These are phyloP conservation scores for Metschnikowia kunwiensis DNA, from an alignment of 805 yeast species.

Conservation along the genomic window DNA sequence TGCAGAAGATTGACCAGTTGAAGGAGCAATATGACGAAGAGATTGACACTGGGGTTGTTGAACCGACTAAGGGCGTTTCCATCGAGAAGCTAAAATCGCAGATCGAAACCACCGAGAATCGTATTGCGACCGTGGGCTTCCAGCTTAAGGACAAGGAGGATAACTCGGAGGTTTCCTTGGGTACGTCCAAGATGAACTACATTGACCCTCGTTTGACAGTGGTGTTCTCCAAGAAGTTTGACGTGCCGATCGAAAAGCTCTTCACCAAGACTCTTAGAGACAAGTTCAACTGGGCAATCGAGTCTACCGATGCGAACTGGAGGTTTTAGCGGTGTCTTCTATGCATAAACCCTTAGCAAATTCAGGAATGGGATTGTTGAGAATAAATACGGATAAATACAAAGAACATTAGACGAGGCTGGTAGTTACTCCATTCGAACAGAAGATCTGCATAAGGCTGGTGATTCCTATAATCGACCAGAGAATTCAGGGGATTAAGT, in stretches of 20 bases:
- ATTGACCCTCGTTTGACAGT: slow-evolving; percentile 93
- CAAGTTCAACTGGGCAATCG: slow-evolving; percentile 94
- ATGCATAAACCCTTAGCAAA: too few relatives aligned
- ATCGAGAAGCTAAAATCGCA: slow-evolving; percentile 72
- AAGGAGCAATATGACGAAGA: slow-evolving; percentile 55
- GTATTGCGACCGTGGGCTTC: slow-evolving; percentile 64
- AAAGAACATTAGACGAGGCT: too few relatives aligned
- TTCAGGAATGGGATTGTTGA: too few relatives aligned
- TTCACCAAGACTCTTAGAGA: slow-evolving; percentile 90
- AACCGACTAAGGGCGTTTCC: slow-evolving; percentile 46
- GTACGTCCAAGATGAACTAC: slow-evolving; percentile 91
- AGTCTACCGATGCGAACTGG: slow-evolving; percentile 87
- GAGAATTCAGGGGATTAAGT: too few relatives aligned
- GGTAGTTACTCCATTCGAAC: too few relatives aligned
- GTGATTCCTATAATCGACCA: too few relatives aligned
- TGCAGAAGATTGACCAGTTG: slow-evolving; percentile 52
- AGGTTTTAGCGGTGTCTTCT: slow-evolving; percentile 57
- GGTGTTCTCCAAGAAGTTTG: slow-evolving; percentile 77
- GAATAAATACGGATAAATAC: too few relatives aligned
- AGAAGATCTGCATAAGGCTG: too few relatives aligned
- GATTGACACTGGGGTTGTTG: slow-evolving; percentile 55
- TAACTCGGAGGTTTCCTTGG: slow-evolving; percentile 87
- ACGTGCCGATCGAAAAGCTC: slow-evolving; percentile 88
- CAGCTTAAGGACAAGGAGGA: slow-evolving; percentile 91
- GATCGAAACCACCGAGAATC: slow-evolving; percentile 65